phyloP scores from a whole-genome alignment of 2,329 filamentous ascomycete genomes.

The Fusarium clavum region DNA sequence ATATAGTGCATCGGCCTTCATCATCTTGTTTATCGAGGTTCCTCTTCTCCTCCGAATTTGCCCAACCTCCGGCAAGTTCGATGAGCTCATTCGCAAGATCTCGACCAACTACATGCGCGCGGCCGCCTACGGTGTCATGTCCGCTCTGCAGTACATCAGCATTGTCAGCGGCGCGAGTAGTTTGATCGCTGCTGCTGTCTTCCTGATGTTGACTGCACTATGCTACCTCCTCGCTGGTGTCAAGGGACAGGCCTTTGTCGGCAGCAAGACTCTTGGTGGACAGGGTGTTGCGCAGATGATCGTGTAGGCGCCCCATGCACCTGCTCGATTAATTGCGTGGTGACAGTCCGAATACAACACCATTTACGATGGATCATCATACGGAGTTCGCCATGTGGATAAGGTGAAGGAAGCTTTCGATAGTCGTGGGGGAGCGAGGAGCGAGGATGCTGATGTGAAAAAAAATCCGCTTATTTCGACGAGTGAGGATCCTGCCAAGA shows the following conservation, averaged over 20 bases:
- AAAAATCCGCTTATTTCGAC: slow-evolving; percentile 35
- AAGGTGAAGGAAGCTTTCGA: slow-evolving; percentile 1
- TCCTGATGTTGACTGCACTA: slow-evolving; percentile 78
- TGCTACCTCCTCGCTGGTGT: slow-evolving; percentile 86
- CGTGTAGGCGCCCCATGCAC: slow-evolving; percentile 66
- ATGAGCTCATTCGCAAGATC: slow-evolving; percentile 88
- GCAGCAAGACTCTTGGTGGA: slow-evolving; percentile 95
- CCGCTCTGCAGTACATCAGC: slow-evolving; percentile 85
- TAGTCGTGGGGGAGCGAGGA: slow-evolving; percentile 2
- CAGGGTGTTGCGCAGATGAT: slow-evolving; percentile 98
- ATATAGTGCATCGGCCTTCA: slow-evolving; percentile 72
- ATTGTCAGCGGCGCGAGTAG: slow-evolving; percentile 72
- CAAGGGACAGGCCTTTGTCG: slow-evolving; percentile 87
- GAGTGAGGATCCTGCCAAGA: slow-evolving; percentile 42
- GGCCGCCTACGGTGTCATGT: slow-evolving; percentile 85
- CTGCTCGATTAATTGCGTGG: not conserved
- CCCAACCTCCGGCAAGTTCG: slow-evolving; percentile 91
- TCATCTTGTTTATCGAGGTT: slow-evolving; percentile 89
- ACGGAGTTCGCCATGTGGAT: not conserved
- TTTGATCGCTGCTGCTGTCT: slow-evolving; percentile 86
- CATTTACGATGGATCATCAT: not conserved
- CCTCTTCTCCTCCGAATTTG: slow-evolving; percentile 97
- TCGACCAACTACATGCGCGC: slow-evolving; percentile 98
- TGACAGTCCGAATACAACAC: slow-evolving; percentile 4
- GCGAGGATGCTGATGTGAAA: slow-evolving; percentile 8